Base-by-base conservation (phyloP, 306 rosid species). In the Prunus davidiana region DNA sequence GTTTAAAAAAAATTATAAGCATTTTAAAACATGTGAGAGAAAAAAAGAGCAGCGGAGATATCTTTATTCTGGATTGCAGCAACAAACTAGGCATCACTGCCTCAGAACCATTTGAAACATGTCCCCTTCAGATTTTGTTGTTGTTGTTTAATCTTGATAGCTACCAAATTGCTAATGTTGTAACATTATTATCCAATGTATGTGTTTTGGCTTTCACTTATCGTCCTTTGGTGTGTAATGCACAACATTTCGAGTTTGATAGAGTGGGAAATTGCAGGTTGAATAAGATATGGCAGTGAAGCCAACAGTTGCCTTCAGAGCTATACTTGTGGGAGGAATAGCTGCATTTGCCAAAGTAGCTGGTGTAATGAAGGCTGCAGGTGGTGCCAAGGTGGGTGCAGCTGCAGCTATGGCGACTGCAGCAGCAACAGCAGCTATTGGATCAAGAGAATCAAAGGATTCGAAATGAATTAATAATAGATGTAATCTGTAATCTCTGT, bases 371-470 rank as follows among this genome's bases (percentile, higher is more conserved):
- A 93, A 93, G 80, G 98, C 98, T 20, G 98, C 97, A 19, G 97
- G 97, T 73, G 88, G 93, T 25, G 93, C 20, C 28, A 93, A 93
- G 88, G 14, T 91, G 8, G 98, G 98, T 50, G 91, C 84, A 0
- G 98, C 97, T 8, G 91, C 97, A 0, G 91, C 89, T 30, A 96
- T 93, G 46, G 82, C 89, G 91, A 88, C 97, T 2, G 98, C 97
- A 3, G 98, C 97, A 28, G 98, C 98, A 73, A 85, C 90, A 54
- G 96, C 97, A 14, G 91, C 93, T 51, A 0, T 89, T n/a, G 46
- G 91, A 28, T 78, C 98, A 25, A 93, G 88, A 71, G 94, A 93
- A 45, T 77, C 79, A 19, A 91, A 89, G 73, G 80, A 72, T 74
- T 62, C 89, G 54, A 88, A 88, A 66, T 83, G 20, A 83, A 20